Evolutionary conservation across 352 stramenopile species (phyloP).

Genomic region (Phytophthora tubulina): DNA sequence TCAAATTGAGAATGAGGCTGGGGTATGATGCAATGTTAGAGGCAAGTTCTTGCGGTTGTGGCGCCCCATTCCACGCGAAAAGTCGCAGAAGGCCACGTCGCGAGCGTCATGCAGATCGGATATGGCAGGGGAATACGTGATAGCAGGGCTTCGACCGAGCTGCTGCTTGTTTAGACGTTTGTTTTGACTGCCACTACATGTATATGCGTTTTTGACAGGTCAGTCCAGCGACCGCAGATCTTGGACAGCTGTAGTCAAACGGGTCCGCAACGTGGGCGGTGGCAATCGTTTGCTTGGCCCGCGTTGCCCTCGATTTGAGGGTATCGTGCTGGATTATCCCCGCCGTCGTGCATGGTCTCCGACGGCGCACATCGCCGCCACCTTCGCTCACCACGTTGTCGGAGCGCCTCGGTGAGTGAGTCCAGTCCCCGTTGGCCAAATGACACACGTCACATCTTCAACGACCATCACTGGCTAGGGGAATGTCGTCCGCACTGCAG

Average conservation of each 20-base stretch:
- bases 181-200: neutral
- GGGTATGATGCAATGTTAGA: constrained; percentile 5
- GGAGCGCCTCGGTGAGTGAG: constrained; percentile 24
- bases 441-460: constrained; percentile 28
- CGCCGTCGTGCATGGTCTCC: constrained; percentile 6
- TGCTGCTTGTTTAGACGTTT: neutral
- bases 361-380: constrained; percentile 14
- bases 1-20: constrained; percentile 35
- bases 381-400: constrained; percentile 25
- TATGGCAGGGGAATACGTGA: neutral
- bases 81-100: constrained; percentile 48
- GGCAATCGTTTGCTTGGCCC: neutral
- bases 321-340: neutral
- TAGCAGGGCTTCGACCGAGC: neutral
- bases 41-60: constrained; percentile 37
- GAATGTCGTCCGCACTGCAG: constrained; percentile 3
- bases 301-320: neutral
- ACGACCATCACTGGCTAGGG: constrained; percentile 27
- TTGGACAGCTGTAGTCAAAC: constrained; percentile 8
- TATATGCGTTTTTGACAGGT: neutral
- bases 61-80: constrained; percentile 38
- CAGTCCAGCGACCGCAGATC: neutral
- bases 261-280: neutral
- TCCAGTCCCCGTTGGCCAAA: constrained; percentile 20
- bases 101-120: constrained; percentile 23